phyloP scores from a whole-genome alignment of 768 basidiomycete species.

The Phaffia tasmanica region DNA sequence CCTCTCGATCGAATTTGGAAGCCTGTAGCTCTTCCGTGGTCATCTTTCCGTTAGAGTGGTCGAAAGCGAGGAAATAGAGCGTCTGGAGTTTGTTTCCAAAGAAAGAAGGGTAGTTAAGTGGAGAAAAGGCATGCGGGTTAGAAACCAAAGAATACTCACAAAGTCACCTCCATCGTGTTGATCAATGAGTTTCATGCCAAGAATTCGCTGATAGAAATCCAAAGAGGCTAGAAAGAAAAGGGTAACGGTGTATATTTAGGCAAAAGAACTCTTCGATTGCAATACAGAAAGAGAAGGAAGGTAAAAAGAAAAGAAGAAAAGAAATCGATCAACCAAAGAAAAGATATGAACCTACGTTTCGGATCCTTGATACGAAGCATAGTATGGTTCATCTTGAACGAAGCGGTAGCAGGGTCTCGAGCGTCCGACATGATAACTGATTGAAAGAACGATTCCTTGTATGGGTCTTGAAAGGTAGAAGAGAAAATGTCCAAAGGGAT shows the following conservation, averaged over 20 bases:
- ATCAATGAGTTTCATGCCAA: slow-evolving; percentile 62
- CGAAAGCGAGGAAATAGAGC: slow-evolving; percentile 77
- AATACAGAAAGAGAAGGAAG: not conserved
- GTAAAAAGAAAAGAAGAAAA: not conserved
- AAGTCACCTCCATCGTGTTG: slow-evolving; percentile 23
- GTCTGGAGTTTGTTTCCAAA: slow-evolving; percentile 35
- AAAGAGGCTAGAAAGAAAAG: slow-evolving; percentile 4
- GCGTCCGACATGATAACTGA: too few species aligned
- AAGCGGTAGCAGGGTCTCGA: slow-evolving; percentile 8
- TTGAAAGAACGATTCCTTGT: too few species aligned
- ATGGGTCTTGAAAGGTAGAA: too few species aligned
- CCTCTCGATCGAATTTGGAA: slow-evolving; percentile 31
- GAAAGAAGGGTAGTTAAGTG: not conserved
- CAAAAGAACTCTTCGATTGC: not conserved
- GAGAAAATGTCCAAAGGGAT: too few species aligned
- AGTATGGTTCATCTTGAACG: slow-evolving; percentile 25
- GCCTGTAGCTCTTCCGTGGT: slow-evolving; percentile 44
- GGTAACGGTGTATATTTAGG: not conserved
- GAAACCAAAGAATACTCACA: not conserved
- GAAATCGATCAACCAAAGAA: not conserved
- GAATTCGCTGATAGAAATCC: slow-evolving; percentile 28
- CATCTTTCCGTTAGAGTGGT: slow-evolving; percentile 46
- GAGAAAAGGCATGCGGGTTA: slow-evolving; percentile 29
- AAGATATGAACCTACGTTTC: not conserved
- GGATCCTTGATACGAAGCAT: slow-evolving; percentile 16